phyloP scores from a whole-genome alignment of 352 stramenopile genomes.

The Lagenidium giganteum region DNA sequence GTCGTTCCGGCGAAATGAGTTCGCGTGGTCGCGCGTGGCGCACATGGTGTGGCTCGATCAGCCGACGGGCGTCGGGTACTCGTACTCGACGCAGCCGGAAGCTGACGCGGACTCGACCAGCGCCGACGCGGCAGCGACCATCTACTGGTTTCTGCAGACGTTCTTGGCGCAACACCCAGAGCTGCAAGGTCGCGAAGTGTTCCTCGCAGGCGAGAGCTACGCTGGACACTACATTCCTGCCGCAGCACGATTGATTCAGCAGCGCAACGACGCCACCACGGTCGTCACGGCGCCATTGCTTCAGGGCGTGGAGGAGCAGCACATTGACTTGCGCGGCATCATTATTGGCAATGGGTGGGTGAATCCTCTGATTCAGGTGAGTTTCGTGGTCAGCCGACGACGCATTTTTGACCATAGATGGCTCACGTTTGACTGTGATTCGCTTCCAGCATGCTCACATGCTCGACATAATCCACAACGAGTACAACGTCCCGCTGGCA shows the following conservation, averaged over 20 bases:
- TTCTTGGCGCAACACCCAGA: conserved; percentile 50
- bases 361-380: conserved; percentile 26
- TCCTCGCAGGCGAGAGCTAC: conserved; percentile 66
- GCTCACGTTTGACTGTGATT: too few relatives aligned
- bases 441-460: too few relatives aligned
- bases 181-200: conserved; percentile 41
- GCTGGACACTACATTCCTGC: conserved; percentile 63
- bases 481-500: conserved; percentile 21
- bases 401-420: too few relatives aligned
- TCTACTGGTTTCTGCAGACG: conserved; percentile 74
- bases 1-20: conserved; percentile 34
- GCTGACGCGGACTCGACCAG: conserved; percentile 42
- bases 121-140: conserved; percentile 54
- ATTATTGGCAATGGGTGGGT: conserved; percentile 51
- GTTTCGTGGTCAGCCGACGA: too few relatives aligned
- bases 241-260: conserved; percentile 36
- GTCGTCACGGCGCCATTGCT: neutral
- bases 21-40: conserved; percentile 57
- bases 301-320: too few relatives aligned
- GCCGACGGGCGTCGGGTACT: conserved; percentile 59
- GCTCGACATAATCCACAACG: conserved; percentile 24
- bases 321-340: conserved; percentile 45
- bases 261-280: conserved; percentile 8
- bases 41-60: conserved; percentile 79
- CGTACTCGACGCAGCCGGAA: conserved; percentile 34